Evolutionary conservation across 2,329 filamentous ascomycete species (phyloP).

Genomic region (Geosmithia flava): DNA sequence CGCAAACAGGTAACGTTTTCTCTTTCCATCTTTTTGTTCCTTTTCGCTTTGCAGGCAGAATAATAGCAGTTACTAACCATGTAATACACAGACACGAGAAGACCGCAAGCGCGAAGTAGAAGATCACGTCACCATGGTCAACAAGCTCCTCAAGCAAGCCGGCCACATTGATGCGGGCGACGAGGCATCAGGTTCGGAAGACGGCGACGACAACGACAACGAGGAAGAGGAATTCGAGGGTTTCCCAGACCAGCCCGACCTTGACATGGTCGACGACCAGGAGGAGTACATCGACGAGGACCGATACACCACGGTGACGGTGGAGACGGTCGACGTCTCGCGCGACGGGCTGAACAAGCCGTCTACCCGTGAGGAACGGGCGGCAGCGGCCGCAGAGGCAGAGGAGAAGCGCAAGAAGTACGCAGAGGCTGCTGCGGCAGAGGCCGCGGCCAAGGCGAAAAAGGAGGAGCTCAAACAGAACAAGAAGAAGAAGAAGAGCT

Average conservation of each 20-base stretch:
- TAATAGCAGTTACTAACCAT: neutral
- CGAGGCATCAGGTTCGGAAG: slow-evolving; percentile 4
- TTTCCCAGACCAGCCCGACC: slow-evolving; percentile 37
- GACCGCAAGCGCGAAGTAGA: slow-evolving; percentile 73
- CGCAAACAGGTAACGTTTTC: slow-evolving; percentile 54
- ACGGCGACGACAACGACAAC: slow-evolving; percentile 25
- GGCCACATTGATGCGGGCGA: slow-evolving; percentile 25
- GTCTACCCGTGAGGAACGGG: slow-evolving; percentile 16
- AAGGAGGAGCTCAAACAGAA: slow-evolving; percentile 15
- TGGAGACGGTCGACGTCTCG: slow-evolving; percentile 76
- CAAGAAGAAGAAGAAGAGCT: slow-evolving; percentile 83
- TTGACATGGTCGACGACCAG: slow-evolving; percentile 58
- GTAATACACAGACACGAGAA: slow-evolving; percentile 84
- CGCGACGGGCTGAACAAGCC: slow-evolving; percentile 56
- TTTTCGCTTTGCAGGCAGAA: neutral
- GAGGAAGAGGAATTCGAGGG: slow-evolving; percentile 51
- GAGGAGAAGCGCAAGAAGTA: slow-evolving; percentile 11
- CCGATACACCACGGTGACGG: slow-evolving; percentile 86
- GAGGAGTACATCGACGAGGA: slow-evolving; percentile 96
- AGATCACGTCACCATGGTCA: slow-evolving; percentile 67
- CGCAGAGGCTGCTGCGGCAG: slow-evolving; percentile 14
- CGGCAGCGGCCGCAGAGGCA: slow-evolving; percentile 12
- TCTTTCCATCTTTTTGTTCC: neutral
- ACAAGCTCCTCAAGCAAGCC: slow-evolving; percentile 54
- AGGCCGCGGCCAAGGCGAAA: slow-evolving; percentile 2